These are phyloP conservation scores for Lagerstroemia speciosa DNA, from an alignment of 345 rosid species.

Conservation along the genomic window DNA sequence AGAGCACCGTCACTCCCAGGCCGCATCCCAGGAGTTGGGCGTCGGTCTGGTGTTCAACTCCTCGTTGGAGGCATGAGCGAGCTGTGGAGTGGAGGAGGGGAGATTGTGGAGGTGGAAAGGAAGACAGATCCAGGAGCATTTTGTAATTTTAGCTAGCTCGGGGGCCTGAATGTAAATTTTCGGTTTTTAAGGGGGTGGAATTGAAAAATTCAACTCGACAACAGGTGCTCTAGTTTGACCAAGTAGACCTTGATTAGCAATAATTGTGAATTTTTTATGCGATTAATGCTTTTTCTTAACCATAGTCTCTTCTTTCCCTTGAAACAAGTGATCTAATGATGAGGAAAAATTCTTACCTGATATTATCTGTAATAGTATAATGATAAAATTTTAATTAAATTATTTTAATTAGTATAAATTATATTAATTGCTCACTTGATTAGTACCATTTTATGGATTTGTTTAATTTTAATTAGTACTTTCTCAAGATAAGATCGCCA, in stretches of 20 bases:
- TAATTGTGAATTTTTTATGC: background rate
- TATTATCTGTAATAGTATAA: no score
- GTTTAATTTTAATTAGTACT: no score
- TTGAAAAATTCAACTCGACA: background rate
- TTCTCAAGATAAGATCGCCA: no score
- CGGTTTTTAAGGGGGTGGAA: background rate
- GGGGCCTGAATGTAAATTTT: background rate
- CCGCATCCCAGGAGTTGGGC: constrained; percentile 42
- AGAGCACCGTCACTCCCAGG: constrained; percentile 64
- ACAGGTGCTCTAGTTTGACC: background rate
- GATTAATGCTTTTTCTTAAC: background rate
- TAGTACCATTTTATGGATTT: no score
- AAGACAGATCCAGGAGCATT: background rate
- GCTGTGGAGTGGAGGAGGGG: no score
- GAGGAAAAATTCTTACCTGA: no score
- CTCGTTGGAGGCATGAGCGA: constrained; percentile 2
- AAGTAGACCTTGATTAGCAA: background rate
- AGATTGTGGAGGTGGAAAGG: no score
- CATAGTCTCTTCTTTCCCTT: no score
- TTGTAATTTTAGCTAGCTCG: background rate
- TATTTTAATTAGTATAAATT: no score
- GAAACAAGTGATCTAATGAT: no score
- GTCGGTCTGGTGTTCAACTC: constrained; percentile 47
- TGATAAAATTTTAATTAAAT: no score
- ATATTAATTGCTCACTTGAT: no score